Evolutionary conservation across 768 basidiomycete species (phyloP), one percentile per base, ranked within the genome.

Genomic region (Suillus spraguei): DNA sequence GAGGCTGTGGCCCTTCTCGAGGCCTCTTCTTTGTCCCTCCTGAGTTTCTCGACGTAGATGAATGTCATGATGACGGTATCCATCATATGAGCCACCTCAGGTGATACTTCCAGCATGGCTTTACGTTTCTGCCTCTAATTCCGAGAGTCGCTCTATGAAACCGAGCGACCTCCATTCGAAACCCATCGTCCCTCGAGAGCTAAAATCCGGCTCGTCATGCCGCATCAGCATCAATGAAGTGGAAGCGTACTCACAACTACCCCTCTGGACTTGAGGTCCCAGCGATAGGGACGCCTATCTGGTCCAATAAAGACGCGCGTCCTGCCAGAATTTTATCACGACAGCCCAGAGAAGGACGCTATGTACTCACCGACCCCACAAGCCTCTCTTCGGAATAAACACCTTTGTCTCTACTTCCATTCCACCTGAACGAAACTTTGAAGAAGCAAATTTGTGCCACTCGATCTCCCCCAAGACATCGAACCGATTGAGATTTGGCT

Each of bases 401-500:
- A 65, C 62, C n/a, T 66, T 67, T 2, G 75, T 70, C 20, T 67
- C 60, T 49, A 76, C 63, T 20, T 71, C 72, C 13, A 64, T 56
- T 24, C 71, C 76, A 4, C 70, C 64, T 36, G 75, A 73, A 4
- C 67, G 70, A 35, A 82, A 67, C 33, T 64, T 71, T 6, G 76
- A 72, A 0, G 77, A 71, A 17, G 69, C 67, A 10, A 79, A 38
- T 1, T 67, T 1, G 28, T 67, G 73, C 73, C 78, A 79, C 14
- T 79, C 71, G 1, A 81, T 78, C 59, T 72, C 64, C 8, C 72
- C 80, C 5, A 80, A 67, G 3, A 59, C 60, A 0, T 69, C 71
- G 60, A 77, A 76, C 1, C 71, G 70, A 24, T 69, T 65, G 3
- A 66, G 54, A 60, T 69, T 74, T 3, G 71, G 63, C 32, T 39